Evolutionary conservation across 139 green algal species (phyloP), one percentile per base, ranked within the genome.

Genomic region (Spirogloea muscicola): DNA sequence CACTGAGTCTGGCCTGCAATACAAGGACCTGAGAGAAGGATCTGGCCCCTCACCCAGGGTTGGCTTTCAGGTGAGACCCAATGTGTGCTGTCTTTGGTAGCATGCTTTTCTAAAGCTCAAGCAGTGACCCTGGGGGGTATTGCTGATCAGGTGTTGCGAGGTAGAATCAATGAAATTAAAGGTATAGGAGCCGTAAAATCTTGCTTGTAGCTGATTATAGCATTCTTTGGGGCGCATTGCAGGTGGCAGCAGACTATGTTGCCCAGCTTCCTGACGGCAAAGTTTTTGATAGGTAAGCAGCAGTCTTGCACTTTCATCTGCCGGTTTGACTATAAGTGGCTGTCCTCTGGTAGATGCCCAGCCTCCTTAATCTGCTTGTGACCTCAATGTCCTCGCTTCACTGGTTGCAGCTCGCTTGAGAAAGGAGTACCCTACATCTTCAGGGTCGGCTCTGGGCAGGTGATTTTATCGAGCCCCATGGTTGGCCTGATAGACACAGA

Each of bases 161-260:
- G n/a, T 21, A 55, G 46, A 21, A 55, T 31, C 21, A 55, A 21
- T 16, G 9, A 64, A 64, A 16, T 13, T 16, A 16, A 64, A 41
- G 13, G 10, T 21, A 13, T 13, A 9, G 27, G 33, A 16, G 13
- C 13, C 13, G 33, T 9, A 13, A 13, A 41, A 13, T 9, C 55
- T 27, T 64, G 13, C 10, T 9, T 13, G 16, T 10, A 9, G 31
- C 13, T 38, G 33, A 9, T 64, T 10, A 64, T n/a, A n/a, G n/a
- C 31, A 38, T 9, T 21, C 55, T 64, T 10, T 21, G 9, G 33
- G 55, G 33, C 55, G 29, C 55, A 10, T 10, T 44, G 55, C 62
- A 94, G 87, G 88, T 96, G n/a, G 82, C 90, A 6, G 86, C 87
- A 0, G 70, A 97, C 83, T 97, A 97, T 62, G 86, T 96, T 13